Base-by-base conservation (phyloP, 352 stramenopile species). In the Pythium guiyangense region DNA sequence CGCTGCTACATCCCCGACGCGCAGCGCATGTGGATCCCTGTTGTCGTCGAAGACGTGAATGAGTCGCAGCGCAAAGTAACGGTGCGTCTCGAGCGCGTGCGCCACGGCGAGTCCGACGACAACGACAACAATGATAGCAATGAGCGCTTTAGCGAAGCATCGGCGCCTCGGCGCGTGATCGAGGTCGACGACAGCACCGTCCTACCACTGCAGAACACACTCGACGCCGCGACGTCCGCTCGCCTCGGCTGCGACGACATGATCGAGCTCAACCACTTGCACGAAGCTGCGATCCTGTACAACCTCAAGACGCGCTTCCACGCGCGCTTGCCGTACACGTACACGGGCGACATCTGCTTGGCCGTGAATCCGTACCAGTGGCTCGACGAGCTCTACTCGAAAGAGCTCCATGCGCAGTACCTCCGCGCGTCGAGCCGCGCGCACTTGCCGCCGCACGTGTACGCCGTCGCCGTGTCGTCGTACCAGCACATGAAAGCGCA, bases 261-360 rank as follows among this genome's bases (percentile, higher is more conserved):
- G 82, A 88, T 85, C 58, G 72, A 82, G 54, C 69, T 95, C 40
- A 88, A 86, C 63, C 81, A 96, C 70, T 64, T 97, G 15, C 89
- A 97, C 57, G 88, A 96, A 67, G 80, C 89, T n/a, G 84, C 86
- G 39, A 93, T 97, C 59, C 74, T 97, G 8, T 87, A 92, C 58
- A 96, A 96, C 71, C 63, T 97, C 54, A 82, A 81, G 57, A 79
- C 77, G 42, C 75, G 89, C 31, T 96, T 95, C 63, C 79, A 78
- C 47, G 62, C 67, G 17, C 71, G 77, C 18, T 74, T 86, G 66
- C 96, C 96, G 9, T 99, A 99, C 73, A 98, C 96, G 17, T 96
- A 96, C 60, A 97, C 96, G 2, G 94, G 94, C 15, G 91, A 98
- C 53, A 98, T 98, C 65, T 91, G 97, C 58, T 78, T 99, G n/a